A percentile compares a stretch with the other conserved stretches of the same genome.
phyloP scores from a whole-genome alignment of 139 green algal species.

The Picochlorum costavermella region DNA sequence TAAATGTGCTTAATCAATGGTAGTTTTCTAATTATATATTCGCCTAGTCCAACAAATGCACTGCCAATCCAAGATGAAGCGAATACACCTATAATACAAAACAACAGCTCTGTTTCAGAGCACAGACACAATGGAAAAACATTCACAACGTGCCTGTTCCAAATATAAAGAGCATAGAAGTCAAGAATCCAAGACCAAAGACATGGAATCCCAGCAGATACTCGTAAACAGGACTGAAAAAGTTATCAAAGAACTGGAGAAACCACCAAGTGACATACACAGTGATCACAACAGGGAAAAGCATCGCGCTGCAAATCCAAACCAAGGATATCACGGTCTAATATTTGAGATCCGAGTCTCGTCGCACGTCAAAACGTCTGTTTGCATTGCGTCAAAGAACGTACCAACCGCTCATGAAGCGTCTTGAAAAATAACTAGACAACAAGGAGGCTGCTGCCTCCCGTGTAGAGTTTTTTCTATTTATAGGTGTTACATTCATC shows the following conservation, averaged over 20 bases:
- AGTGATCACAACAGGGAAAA: constrained; percentile 85
- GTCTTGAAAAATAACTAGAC: constrained; percentile 37
- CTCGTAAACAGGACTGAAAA: constrained; percentile 78
- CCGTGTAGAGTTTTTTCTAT: constrained; percentile 2
- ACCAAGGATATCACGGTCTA: not conserved
- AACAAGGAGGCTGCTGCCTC: constrained; percentile 29
- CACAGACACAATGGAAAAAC: not conserved
- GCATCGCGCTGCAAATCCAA: constrained; percentile 54
- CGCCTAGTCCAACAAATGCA: constrained; percentile 65
- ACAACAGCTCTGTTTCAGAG: not conserved
- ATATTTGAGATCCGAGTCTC: not conserved
- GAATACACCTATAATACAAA: constrained; percentile 19
- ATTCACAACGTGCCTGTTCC: constrained; percentile 16
- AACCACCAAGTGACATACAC: constrained; percentile 71
- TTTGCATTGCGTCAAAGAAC: not conserved
- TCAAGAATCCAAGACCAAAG: constrained; percentile 75
- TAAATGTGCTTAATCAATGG: constrained; percentile 94
- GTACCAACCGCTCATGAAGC: constrained; percentile 40
- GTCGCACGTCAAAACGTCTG: not conserved
- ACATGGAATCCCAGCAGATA: constrained; percentile 81
- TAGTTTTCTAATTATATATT: constrained; percentile 86
- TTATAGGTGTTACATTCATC: not conserved
- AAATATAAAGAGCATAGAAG: constrained; percentile 71
- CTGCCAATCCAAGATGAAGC: constrained; percentile 78
- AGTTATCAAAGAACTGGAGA: constrained; percentile 85